phyloP scores from a whole-genome alignment of 768 basidiomycete genomes.

The Artomyces pyxidatus region DNA sequence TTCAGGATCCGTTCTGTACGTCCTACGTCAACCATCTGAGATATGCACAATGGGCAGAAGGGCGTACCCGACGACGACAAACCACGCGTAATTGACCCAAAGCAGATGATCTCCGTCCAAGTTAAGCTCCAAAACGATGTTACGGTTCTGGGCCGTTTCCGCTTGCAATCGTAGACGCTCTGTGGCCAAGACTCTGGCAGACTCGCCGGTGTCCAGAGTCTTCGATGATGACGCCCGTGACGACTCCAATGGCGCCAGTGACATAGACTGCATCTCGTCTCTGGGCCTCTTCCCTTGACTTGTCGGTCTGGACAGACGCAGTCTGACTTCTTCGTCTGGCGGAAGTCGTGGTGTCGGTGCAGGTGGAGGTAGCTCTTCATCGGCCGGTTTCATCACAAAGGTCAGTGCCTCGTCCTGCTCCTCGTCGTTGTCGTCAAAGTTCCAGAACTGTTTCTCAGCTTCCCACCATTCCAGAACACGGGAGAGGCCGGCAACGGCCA shows the following conservation, averaged over 20 bases:
- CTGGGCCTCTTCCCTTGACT: constrained; percentile 47
- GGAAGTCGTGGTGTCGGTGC: constrained; percentile 35
- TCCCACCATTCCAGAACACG: constrained; percentile 99
- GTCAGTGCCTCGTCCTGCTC: constrained; percentile 87
- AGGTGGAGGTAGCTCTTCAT: constrained; percentile 39
- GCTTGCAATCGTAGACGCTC: constrained; percentile 86
- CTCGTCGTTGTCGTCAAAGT: constrained; percentile 88
- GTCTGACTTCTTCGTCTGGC: constrained; percentile 43
- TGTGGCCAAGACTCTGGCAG: constrained; percentile 77
- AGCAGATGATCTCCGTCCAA: constrained; percentile 91
- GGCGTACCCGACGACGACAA: constrained; percentile 80
- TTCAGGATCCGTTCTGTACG: constrained; percentile 71
- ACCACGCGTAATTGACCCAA: constrained; percentile 96
- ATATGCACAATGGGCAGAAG: constrained; percentile 1
- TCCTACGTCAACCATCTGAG: too few species aligned
- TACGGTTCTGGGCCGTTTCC: constrained; percentile 92
- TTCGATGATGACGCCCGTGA: constrained; percentile 29
- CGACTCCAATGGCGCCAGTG: constrained; percentile 17
- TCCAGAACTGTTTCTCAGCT: constrained; percentile 99
- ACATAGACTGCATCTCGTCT: constrained; percentile 31
- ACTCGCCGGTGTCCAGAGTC: constrained; percentile 54
- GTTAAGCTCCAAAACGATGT: constrained; percentile 91
- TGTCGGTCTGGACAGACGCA: constrained; percentile 40
- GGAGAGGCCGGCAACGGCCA: constrained; percentile 91
- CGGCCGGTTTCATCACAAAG: constrained; percentile 88